These are phyloP conservation scores for Aspergillus nidulans DNA, from an alignment of 495 filamentous ascomycete genomes.

Conservation along the genomic window DNA sequence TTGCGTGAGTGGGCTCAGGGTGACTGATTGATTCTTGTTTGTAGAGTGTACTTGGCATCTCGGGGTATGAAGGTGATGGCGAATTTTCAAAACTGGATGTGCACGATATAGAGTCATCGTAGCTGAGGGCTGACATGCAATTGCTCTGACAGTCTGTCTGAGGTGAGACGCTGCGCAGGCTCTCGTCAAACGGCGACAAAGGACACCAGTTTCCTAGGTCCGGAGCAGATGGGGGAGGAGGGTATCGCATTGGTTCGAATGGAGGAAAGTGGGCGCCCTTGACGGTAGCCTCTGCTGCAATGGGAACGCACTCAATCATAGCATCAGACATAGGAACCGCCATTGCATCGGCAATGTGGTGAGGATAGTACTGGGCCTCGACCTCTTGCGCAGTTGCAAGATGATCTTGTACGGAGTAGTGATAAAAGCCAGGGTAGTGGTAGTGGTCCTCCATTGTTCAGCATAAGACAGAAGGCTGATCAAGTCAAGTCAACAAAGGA, in stretches of 20 bases:
- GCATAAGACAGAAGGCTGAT: not conserved
- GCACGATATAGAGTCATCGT: constrained; percentile 20
- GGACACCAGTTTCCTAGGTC: constrained; percentile 1
- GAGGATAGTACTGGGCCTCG: constrained; percentile 6
- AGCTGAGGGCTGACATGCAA: constrained; percentile 15
- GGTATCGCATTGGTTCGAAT: not conserved
- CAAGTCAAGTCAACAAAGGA: not conserved
- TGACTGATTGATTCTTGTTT: not conserved
- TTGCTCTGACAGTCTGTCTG: constrained; percentile 6
- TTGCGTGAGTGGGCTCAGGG: not conserved
- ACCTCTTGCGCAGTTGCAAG: constrained; percentile 5
- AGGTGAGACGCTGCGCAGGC: constrained; percentile 2
- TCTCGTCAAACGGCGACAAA: not conserved
- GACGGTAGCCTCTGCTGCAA: constrained; percentile 4
- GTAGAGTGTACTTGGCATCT: not conserved
- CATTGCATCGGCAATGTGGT: not conserved
- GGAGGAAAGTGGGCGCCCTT: constrained; percentile 2
- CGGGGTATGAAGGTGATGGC: constrained; percentile 17
- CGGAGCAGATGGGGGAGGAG: not conserved
- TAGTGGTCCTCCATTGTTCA: constrained; percentile 24
- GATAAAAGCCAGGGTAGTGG: constrained; percentile 13
- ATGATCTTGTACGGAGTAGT: not conserved
- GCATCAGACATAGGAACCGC: not conserved
- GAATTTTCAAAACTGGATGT: constrained; percentile 13
- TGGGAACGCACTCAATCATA: not conserved